These are phyloP conservation scores for Paecilomyces formosus DNA, from an alignment of 2,329 filamentous ascomycete species.

Conservation along the genomic window DNA sequence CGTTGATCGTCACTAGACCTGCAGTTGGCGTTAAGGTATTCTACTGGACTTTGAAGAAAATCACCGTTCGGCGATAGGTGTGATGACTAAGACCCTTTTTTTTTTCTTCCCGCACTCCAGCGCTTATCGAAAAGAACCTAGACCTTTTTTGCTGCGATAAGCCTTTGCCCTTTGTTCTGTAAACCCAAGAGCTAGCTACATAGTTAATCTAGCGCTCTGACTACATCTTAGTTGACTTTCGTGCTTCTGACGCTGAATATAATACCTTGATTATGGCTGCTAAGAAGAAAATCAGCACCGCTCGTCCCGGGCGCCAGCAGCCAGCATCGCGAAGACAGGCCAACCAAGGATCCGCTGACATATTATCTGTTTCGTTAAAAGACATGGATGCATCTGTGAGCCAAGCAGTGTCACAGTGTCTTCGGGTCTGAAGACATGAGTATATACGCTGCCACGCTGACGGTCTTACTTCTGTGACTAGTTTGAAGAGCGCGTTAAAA, in stretches of 20 bases:
- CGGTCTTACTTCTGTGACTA: neutral
- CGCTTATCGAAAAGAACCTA: neutral
- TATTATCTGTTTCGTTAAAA: constrained; percentile 6
- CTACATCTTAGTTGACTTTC: no score
- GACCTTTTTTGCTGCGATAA: neutral
- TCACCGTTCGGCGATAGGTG: neutral
- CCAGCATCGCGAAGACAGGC: neutral
- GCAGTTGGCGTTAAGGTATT: neutral
- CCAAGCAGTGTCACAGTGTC: constrained; percentile 1
- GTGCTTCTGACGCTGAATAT: neutral
- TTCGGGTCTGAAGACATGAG: neutral
- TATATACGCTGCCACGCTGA: neutral
- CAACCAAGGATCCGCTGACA: neutral
- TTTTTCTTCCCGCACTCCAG: neutral
- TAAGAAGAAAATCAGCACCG: neutral
- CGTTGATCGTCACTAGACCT: neutral
- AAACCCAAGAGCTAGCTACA: neutral
- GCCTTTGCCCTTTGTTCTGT: neutral
- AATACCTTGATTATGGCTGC: neutral
- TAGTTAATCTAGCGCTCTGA: neutral
- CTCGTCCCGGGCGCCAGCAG: neutral
- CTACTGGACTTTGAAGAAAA: neutral
- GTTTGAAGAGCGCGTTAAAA: constrained; percentile 6
- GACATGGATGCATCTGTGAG: constrained; percentile 11
- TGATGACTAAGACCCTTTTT: neutral